These are phyloP conservation scores for Apophysomyces trapeziformis DNA, from an alignment of 371 early-diverging fungal genomes.

Conservation along the genomic window DNA sequence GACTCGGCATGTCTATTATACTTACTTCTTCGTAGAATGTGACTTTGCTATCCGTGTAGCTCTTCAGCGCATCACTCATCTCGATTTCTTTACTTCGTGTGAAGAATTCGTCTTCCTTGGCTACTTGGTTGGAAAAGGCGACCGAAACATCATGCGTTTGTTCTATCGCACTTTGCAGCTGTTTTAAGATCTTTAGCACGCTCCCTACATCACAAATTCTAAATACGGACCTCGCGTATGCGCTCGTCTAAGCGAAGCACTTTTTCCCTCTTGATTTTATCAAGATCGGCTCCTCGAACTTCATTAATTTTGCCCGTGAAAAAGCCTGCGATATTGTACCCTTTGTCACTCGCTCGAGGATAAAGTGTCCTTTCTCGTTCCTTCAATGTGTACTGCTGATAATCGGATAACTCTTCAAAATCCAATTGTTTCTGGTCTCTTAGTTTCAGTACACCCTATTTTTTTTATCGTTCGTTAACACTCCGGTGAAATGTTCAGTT, in stretches of 20 bases:
- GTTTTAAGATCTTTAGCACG: not conserved
- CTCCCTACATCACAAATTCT: not conserved
- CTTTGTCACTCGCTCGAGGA: conserved; percentile 52
- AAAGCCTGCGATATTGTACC: conserved; percentile 72
- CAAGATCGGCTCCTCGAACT: conserved; percentile 86
- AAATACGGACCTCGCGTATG: conserved; percentile 69
- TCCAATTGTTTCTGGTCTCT: conserved; percentile 95
- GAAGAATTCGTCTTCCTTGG: conserved; percentile 82
- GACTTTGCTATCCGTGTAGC: conserved; percentile 77
- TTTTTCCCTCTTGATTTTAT: conserved; percentile 78
- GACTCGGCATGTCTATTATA: not conserved
- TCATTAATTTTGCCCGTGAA: conserved; percentile 90
- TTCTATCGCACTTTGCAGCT: conserved; percentile 85
- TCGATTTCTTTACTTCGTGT: conserved; percentile 79
- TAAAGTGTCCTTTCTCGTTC: conserved; percentile 66
- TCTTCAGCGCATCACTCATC: conserved; percentile 73
- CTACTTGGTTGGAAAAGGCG: conserved; percentile 80
- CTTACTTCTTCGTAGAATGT: conserved; percentile 79
- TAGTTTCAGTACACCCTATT: conserved; percentile 72
- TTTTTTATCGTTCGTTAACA: not conserved
- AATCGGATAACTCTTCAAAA: conserved; percentile 85
- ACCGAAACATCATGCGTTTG: conserved; percentile 69
- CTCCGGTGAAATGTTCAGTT: not conserved
- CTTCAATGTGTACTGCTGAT: conserved; percentile 65
- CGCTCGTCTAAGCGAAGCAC: conserved; percentile 72